Base-by-base conservation (phyloP, 2,329 filamentous ascomycete species). In the Gaeumannomyces sp. region DNA sequence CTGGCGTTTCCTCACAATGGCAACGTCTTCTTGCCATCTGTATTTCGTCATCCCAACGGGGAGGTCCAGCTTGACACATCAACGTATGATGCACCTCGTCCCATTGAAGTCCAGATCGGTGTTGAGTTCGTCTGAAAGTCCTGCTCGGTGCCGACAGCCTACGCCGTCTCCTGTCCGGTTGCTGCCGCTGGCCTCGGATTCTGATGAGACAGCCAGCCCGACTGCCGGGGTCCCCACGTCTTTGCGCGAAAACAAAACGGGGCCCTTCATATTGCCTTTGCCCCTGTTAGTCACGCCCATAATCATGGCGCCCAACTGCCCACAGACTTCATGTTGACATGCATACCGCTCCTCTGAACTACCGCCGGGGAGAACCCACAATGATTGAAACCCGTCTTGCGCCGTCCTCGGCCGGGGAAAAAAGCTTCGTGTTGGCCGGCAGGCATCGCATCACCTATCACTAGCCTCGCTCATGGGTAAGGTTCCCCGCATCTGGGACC, bases 181-280 rank as follows among this genome's bases (percentile, higher is more conserved):
- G 8, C 45, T 45, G 38, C 19, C 2, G 38, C 22, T 53, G 6
- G 1, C 8, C 13, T 19, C 45, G 22, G 45, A n/a, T 53, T 53
- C 45, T 22, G 22, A 25, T 2, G 22, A 53, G 22, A n/a, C 22
- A 10, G 5, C 22, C 19, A 53, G 45, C 4, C 10, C 19, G 45
- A 53, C 22, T n/a, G 31, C 29, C 31, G 22, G 59, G 59, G 25
- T 60, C 16, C n/a, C 28, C 59, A 28, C 29, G 11, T 25, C 29
- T 25, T n/a, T 25, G 27, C 16, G 38, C 59, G 59, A 60, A 60
- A 60, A 60, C 14, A 27, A 38, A 38, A 60, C 59, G 59, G 58
- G 59, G 27, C 25, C 1, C 13, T 28, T 11, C 1, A 14, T n/a
- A 53, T 19, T n/a, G 22, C n/a, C 22, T 22, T 25, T n/a, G n/a